Evolutionary conservation across 2,329 filamentous ascomycete genomes (phyloP).

Genomic region (Aspergillus niger): DNA sequence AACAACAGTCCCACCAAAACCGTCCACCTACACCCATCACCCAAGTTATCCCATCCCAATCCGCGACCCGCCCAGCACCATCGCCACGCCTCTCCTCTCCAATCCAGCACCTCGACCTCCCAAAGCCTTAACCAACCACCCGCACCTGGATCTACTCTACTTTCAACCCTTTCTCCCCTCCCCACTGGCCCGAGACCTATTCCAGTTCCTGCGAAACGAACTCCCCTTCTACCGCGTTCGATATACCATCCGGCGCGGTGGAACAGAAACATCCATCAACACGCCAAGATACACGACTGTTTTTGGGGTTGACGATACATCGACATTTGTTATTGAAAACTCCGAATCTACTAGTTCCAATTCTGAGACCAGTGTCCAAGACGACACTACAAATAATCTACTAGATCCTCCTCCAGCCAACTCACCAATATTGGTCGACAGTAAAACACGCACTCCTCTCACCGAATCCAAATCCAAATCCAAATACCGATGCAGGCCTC

Average conservation of each 20-base stretch:
- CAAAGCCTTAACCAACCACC: slow-evolving; percentile 66
- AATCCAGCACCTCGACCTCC: slow-evolving; percentile 38
- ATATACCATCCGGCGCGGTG: slow-evolving; percentile 70
- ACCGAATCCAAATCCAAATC: slow-evolving; percentile 37
- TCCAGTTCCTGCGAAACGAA: slow-evolving; percentile 69
- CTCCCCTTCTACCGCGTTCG: slow-evolving; percentile 75
- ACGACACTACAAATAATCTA: not conserved
- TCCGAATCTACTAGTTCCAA: no score
- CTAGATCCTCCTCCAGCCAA: not conserved
- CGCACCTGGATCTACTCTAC: slow-evolving; percentile 72
- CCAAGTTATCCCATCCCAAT: slow-evolving; percentile 57
- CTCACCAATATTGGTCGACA: slow-evolving; percentile 39
- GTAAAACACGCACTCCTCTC: slow-evolving; percentile 45
- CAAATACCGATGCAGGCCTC: slow-evolving; percentile 60
- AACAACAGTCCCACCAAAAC: not conserved
- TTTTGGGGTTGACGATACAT: slow-evolving; percentile 65
- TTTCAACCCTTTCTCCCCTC: slow-evolving; percentile 71
- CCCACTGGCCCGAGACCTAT: slow-evolving; percentile 60
- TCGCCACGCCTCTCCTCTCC: slow-evolving; percentile 30
- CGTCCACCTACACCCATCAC: slow-evolving; percentile 43
- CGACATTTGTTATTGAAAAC: slow-evolving; percentile 51
- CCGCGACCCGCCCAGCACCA: slow-evolving; percentile 48
- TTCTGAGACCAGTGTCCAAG: no score
- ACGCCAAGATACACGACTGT: slow-evolving; percentile 64
- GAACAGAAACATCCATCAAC: slow-evolving; percentile 63